Base-by-base conservation (phyloP, 2,329 filamentous ascomycete species). In the Thermoascus crustaceus region DNA sequence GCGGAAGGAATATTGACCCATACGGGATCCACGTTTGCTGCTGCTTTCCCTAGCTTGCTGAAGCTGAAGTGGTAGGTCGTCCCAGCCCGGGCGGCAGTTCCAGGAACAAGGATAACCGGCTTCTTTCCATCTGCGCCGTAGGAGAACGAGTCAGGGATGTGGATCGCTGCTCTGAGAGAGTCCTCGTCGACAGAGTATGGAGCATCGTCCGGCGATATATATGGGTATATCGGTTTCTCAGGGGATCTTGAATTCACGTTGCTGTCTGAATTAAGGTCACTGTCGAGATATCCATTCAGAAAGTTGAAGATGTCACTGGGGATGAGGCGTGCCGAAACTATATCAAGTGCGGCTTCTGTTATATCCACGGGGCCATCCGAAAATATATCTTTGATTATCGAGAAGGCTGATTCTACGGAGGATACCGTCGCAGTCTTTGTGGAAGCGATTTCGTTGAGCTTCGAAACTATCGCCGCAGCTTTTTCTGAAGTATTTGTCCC, bases 1-100 rank as follows among this genome's bases (percentile, higher is more conserved):
- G 60, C 57, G 1, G 54, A 54, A 0, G 73, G 72, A 9, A 77
- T 61, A 45, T 77, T 77, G 13, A 78, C 55, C 67, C 71, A 77
- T 11, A 75, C 64, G 0, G 69, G 64, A 42, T 75, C 70, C 10
- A 59, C 68, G 35, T 63, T 64, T 16, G 46, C 43, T 1, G 60
- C 57, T 17, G 58, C 55, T 2, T 55, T 49, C 7, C 75, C 54
- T 1, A 76, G 55, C 32, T 71, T 69, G 36, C 65, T 67, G 36
- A 73, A 64, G 47, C 69, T 76, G 36, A 57, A 61, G 6, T 55
- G 45, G 42, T 63, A 75, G 21, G 58, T 63, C 18, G 54, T 52
- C 30, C 65, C 67, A 2, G 67, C 72, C 8, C 66, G 69, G 18
- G 61, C 46, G 8, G 66, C 71, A 0, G 73, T 76, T 2, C 72